phyloP scores from a whole-genome alignment of 2,329 filamentous ascomycete genomes.

The Helminthosporium solani region DNA sequence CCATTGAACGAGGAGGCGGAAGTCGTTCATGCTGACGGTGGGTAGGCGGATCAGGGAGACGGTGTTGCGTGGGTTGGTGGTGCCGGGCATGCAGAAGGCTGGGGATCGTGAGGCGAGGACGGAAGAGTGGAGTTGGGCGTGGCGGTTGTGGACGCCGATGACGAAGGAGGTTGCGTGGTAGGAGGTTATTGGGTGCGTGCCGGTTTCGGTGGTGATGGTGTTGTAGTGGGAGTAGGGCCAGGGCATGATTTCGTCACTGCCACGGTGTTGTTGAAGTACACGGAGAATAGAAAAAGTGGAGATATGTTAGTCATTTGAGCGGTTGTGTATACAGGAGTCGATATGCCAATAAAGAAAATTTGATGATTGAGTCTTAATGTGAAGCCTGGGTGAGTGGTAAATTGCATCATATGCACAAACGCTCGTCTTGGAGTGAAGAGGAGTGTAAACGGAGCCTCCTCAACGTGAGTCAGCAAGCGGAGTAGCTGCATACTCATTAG shows the following conservation, averaged over 20 bases:
- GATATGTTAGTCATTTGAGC: background rate
- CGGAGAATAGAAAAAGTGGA: background rate
- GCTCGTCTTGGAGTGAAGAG: background rate
- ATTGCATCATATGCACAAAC: background rate
- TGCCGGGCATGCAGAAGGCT: background rate
- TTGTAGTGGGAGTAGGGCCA: background rate
- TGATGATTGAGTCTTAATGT: background rate
- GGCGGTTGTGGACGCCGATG: slow-evolving; percentile 1
- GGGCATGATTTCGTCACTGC: background rate
- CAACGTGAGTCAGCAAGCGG: background rate
- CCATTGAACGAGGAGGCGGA: slow-evolving; percentile 2
- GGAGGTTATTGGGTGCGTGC: background rate
- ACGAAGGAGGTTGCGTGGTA: slow-evolving; percentile 1
- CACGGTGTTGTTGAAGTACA: background rate
- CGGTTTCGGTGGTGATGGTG: background rate
- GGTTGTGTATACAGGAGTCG: too few species aligned
- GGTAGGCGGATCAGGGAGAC: background rate
- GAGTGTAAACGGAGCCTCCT: background rate
- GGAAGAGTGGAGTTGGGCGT: slow-evolving; percentile 7
- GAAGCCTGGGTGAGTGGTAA: background rate
- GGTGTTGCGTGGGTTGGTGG: background rate
- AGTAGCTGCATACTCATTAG: background rate
- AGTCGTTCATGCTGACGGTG: background rate
- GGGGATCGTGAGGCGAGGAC: slow-evolving; percentile 4
- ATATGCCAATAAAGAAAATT: too few species aligned